These are phyloP conservation scores for Exophiala sp. DNA, from an alignment of 2,329 filamentous ascomycete genomes.

Conservation along the genomic window DNA sequence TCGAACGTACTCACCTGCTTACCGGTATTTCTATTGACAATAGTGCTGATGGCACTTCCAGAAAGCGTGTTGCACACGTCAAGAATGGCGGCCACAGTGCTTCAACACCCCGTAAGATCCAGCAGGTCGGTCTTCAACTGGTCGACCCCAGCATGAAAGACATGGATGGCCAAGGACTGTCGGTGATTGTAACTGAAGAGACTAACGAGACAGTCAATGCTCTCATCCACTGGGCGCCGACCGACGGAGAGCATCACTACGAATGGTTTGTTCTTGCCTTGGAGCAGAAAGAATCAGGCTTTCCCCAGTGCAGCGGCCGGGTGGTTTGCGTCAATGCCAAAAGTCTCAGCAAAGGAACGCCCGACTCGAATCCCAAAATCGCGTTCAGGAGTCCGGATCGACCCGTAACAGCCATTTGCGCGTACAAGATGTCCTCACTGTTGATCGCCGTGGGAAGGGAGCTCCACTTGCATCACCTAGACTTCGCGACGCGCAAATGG, in stretches of 20 bases:
- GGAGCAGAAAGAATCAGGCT: constrained; percentile 10
- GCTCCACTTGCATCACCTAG: constrained; percentile 43
- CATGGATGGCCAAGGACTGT: not conserved
- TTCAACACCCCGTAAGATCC: constrained; percentile 6
- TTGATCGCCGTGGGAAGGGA: constrained; percentile 46
- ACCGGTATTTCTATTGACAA: not conserved
- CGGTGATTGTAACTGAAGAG: constrained; percentile 19
- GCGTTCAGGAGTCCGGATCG: constrained; percentile 8
- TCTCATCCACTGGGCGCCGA: constrained; percentile 24
- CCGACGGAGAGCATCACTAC: constrained; percentile 20
- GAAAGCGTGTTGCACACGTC: not conserved
- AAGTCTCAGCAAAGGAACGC: constrained; percentile 16
- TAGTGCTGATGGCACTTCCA: not conserved
- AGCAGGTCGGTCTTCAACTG: constrained; percentile 11
- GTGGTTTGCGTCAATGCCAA: constrained; percentile 23
- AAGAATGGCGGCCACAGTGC: not conserved
- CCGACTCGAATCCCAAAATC: constrained; percentile 10
- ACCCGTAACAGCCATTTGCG: constrained; percentile 29
- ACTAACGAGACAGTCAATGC: constrained; percentile 20
- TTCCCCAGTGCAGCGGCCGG: constrained; percentile 9
- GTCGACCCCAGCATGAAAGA: constrained; percentile 9
- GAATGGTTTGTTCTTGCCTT: constrained; percentile 28
- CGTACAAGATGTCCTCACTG: constrained; percentile 42
- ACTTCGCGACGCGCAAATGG: constrained; percentile 42
- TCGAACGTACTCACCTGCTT: constrained; percentile 28